phyloP scores from a whole-genome alignment of 179 eudicot genomes.

The Heliamphora pulchella region DNA sequence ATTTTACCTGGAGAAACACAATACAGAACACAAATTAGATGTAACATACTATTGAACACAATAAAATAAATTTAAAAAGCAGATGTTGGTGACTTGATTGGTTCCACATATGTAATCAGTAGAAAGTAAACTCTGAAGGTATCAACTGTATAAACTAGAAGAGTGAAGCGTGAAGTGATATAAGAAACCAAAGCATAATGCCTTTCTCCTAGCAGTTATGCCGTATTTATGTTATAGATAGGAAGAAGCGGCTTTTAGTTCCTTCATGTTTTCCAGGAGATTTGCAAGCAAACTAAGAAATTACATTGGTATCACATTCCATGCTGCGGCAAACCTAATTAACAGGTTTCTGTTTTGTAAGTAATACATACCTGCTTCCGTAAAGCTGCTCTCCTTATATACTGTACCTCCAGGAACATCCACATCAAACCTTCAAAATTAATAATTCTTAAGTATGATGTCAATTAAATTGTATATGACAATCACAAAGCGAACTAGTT shows the following conservation, averaged over 20 bases:
- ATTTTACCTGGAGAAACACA: background rate
- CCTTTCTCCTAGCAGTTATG: background rate
- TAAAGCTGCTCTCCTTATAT: conserved; percentile 84
- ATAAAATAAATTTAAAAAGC: too few species aligned
- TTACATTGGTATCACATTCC: background rate
- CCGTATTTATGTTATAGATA: background rate
- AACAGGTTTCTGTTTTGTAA: background rate
- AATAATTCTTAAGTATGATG: background rate
- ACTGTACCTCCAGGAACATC: conserved; percentile 90
- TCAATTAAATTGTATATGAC: background rate
- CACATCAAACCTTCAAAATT: conserved; percentile 75
- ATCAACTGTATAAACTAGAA: background rate
- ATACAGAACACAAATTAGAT: background rate
- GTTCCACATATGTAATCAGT: background rate
- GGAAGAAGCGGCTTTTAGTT: background rate
- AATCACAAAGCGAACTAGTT: background rate
- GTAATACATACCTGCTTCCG: conserved; percentile 69
- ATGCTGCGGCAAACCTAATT: background rate
- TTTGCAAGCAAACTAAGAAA: background rate
- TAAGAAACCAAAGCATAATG: background rate
- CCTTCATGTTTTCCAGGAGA: conserved; percentile 2
- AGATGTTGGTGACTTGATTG: background rate
- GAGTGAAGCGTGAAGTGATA: background rate
- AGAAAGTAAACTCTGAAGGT: background rate
- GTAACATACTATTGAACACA: background rate